Evolutionary conservation across 1,284 basidiomycete genomes (phyloP), one percentile per base, ranked within the genome.

Genomic region (Albatrellus sp.): DNA sequence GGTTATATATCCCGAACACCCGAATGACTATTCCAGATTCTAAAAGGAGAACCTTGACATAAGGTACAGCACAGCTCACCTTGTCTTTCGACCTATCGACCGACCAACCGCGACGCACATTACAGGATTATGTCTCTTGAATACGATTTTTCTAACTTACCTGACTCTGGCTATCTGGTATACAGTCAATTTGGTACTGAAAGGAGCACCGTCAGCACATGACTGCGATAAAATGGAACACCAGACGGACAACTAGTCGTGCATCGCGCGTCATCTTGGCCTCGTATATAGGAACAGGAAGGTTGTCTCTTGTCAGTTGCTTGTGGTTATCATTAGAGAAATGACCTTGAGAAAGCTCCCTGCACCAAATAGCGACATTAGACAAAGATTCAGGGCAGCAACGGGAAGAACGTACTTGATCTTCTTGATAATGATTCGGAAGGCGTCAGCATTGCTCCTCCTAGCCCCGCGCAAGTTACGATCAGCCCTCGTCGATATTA

Each of bases 1-100:
- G 78, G 0, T 75, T 80, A 45, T 73, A 77, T 8, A 83, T 66
- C 0, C 76, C 77, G 48, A 77, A 82, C n/a, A 83, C 65, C 40
- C 65, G 68, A 46, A 80, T 63, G 1, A 66, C 77, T 80, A 38
- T 0, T 34, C 7, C n/a, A 10, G n/a, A n/a, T n/a, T n/a, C n/a
- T n/a, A 12, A 33, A 24, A 45, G 24, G 46, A 24, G 24, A 24
- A 24, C 24, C 24, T 24, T 7, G 24, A 24, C 24, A 24, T 7
- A 24, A 3, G 4, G 7, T 3, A 3, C 24, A 24, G 24, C 24
- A 3, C 4, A 24, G 7, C 24, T 3, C 24, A 24, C 24, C 24
- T 24, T 24, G 24, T 24, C 24, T 24, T 7, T 24, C 24, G 4
- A 24, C 24, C 24, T 24, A 24, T 24, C 24, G 7, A 24, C 3